Conservation (phyloP, 2,329 filamentous ascomycete species). For the Ascochyta viciae-villosae region DNA sequence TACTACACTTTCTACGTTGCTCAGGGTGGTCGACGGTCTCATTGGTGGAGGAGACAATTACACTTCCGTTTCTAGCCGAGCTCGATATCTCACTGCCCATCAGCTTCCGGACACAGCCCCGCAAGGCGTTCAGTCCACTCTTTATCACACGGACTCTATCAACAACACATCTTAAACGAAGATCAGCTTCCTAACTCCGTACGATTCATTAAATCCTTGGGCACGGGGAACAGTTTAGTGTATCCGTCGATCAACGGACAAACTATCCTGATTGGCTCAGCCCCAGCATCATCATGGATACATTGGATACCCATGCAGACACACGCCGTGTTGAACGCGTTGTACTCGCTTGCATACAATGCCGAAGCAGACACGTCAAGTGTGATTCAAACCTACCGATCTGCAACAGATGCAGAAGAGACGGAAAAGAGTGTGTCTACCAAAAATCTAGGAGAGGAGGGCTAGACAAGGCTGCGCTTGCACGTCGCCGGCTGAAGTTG, state of each 20-base stretch:
- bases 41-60: not conserved
- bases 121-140: slow-evolving; percentile 3
- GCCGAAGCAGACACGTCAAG: slow-evolving; percentile 44
- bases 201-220: not conserved
- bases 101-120: not conserved
- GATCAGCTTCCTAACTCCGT: not conserved
- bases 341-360: slow-evolving; percentile 43
- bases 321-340: slow-evolving; percentile 38
- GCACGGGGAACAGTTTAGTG: not conserved
- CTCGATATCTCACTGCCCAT: not conserved
- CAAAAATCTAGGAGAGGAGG: slow-evolving; percentile 45
- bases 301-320: slow-evolving; percentile 22
- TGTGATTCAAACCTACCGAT: slow-evolving; percentile 43
- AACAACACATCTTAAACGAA: not conserved
- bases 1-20: not conserved
- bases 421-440: slow-evolving; percentile 45
- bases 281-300: slow-evolving; percentile 15
- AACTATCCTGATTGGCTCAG: not conserved
- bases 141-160: not conserved
- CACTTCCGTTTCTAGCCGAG: not conserved
- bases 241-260: not conserved
- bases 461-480: slow-evolving; percentile 43
- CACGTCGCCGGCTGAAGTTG: slow-evolving; percentile 33
- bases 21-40: not conserved
- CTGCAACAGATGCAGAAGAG: slow-evolving; percentile 41